Evolutionary conservation across 2,329 filamentous ascomycete species (phyloP).

Genomic region (Fusarium stilboides): DNA sequence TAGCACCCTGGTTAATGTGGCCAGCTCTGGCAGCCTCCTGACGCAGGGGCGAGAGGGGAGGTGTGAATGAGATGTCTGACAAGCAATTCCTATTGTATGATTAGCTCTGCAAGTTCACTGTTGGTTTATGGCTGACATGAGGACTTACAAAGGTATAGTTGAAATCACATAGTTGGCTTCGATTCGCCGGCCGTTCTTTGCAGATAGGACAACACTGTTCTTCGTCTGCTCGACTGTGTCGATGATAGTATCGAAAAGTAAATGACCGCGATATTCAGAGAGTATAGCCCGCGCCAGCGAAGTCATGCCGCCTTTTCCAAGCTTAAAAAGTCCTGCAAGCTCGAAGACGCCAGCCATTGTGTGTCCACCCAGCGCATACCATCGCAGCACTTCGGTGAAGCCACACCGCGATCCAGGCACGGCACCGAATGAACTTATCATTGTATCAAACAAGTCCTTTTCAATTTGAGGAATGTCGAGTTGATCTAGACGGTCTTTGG

Average conservation of each 20-base stretch:
- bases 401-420: slow-evolving; percentile 10
- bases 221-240: slow-evolving; percentile 9
- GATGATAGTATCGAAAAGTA: slow-evolving; percentile 24
- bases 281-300: slow-evolving; percentile 21
- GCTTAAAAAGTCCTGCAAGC: slow-evolving; percentile 27
- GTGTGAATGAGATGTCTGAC: not conserved
- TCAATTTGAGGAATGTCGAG: slow-evolving; percentile 39
- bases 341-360: slow-evolving; percentile 30
- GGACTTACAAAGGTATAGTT: slow-evolving; percentile 37
- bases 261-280: slow-evolving; percentile 12
- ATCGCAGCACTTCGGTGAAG: slow-evolving; percentile 36
- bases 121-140: accelerated
- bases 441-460: slow-evolving; percentile 36
- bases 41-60: slow-evolving; percentile 10
- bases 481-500: slow-evolving; percentile 51
- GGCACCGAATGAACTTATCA: slow-evolving; percentile 35
- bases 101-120: not conserved
- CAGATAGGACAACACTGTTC: not conserved
- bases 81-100: slow-evolving; percentile 6
- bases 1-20: slow-evolving; percentile 30
- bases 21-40: slow-evolving; percentile 24
- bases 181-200: slow-evolving; percentile 19
- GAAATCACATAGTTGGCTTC: slow-evolving; percentile 18
- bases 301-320: slow-evolving; percentile 43
- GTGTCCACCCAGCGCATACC: slow-evolving; percentile 38